Conservation (phyloP, 306 rosid species). For the Glycine soja region DNA sequence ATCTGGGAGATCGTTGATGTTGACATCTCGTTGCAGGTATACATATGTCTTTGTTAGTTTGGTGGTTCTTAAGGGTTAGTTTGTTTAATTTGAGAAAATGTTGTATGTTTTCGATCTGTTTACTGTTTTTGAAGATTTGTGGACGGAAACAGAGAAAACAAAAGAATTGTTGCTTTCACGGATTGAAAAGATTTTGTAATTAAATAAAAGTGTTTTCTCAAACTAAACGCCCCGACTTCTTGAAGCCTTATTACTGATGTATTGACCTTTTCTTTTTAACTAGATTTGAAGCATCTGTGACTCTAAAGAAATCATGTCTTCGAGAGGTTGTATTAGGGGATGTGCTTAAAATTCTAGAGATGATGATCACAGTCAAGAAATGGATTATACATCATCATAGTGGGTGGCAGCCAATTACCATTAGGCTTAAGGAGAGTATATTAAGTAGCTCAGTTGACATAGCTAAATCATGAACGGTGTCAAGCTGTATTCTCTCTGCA, state of each 20-base stretch:
- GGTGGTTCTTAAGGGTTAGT: background rate
- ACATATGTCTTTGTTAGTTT: background rate
- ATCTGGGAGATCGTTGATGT: constrained; percentile 61
- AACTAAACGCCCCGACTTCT: background rate
- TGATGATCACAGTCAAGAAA: constrained; percentile 61
- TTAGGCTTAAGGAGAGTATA: constrained; percentile 54
- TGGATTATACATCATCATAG: constrained; percentile 73
- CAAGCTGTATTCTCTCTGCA: constrained; percentile 39
- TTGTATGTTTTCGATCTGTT: background rate
- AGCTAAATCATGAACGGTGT: constrained; percentile 35
- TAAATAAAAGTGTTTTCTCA: background rate
- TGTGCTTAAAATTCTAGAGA: constrained; percentile 69
- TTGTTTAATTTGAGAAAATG: background rate
- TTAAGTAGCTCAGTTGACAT: constrained; percentile 19
- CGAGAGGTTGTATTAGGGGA: constrained; percentile 68
- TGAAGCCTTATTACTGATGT: constrained; percentile 19
- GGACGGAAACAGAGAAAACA: background rate
- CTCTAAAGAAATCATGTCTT: constrained; percentile 66
- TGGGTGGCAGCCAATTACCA: constrained; percentile 83
- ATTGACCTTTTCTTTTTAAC: constrained; percentile 32
- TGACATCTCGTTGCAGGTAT: constrained; percentile 80
- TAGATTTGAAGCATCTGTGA: constrained; percentile 77
- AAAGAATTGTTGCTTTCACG: background rate
- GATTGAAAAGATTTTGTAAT: background rate
- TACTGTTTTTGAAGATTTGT: background rate